Conservation (phyloP, 2,329 filamentous ascomycete species). For the Colletotrichum navitas region DNA sequence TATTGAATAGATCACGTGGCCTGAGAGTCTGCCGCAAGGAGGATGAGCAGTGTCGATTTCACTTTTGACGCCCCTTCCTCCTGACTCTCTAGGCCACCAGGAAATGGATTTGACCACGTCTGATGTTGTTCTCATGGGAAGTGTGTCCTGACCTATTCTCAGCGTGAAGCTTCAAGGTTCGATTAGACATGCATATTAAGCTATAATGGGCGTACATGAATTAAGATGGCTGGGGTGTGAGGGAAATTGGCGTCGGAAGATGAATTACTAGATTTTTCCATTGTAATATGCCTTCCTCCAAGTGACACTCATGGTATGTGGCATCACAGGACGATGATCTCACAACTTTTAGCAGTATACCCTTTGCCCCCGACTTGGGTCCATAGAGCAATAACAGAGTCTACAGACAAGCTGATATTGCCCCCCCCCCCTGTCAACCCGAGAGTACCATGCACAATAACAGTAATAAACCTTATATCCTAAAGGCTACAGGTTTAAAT, state of each 20-base stretch:
- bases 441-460: too few species aligned
- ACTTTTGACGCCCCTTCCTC: background rate
- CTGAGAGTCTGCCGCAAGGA: background rate
- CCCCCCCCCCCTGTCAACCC: too few species aligned
- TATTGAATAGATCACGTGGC: background rate
- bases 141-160: background rate
- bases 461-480: too few species aligned
- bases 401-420: too few species aligned
- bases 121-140: background rate
- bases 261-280: background rate
- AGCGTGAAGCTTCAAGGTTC: background rate
- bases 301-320: accelerated
- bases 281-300: accelerated
- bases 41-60: background rate
- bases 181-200: background rate
- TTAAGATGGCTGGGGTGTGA: too few species aligned
- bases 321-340: background rate
- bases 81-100: background rate
- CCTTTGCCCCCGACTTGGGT: too few species aligned
- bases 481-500: too few species aligned
- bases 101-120: background rate
- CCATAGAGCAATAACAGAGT: background rate
- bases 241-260: background rate
- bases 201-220: too few species aligned
- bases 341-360: background rate